Evolutionary conservation across 2,329 filamentous ascomycete species (phyloP).

Genomic region (Fusarium ramigenum): DNA sequence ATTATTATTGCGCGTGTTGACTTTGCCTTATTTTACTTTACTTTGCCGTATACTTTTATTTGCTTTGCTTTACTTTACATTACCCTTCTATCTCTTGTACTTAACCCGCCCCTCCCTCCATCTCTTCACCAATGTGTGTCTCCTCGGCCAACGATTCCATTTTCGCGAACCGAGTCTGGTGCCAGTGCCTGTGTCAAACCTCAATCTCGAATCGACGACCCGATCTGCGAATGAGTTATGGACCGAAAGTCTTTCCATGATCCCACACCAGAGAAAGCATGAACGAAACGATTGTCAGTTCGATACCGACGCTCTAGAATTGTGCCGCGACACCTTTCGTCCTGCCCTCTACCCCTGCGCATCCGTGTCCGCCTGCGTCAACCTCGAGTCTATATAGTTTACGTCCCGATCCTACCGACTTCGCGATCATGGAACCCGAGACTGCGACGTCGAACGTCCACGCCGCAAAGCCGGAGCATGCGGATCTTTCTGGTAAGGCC

Average conservation of each 20-base stretch:
- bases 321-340: conserved; percentile 25
- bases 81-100: not conserved
- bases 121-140: conserved; percentile 50
- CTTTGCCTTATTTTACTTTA: conserved; percentile 8
- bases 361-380: not conserved
- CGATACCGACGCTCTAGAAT: conserved; percentile 36
- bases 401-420: conserved; percentile 9
- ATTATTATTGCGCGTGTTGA: conserved; percentile 8
- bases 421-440: conserved; percentile 38
- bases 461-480: conserved; percentile 27
- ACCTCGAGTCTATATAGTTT: conserved; percentile 19
- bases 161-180: conserved; percentile 50
- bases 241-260: conserved; percentile 45
- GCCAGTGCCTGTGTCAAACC: conserved; percentile 38
- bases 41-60: conserved; percentile 2
- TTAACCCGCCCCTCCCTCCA: not conserved
- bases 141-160: conserved; percentile 48
- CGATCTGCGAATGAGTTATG: conserved; percentile 47
- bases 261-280: conserved; percentile 47
- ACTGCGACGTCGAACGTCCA: conserved; percentile 14
- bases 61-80: not conserved
- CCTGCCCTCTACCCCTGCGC: conserved; percentile 18
- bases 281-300: conserved; percentile 45
- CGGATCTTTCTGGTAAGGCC: conserved; percentile 44
- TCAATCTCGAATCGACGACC: conserved; percentile 34